Percentiles rank a stretch among this genome's conserved stretches.
Conservation (phyloP, 768 basidiomycete genomes). For the Trichaptum fuscoviolaceum region DNA sequence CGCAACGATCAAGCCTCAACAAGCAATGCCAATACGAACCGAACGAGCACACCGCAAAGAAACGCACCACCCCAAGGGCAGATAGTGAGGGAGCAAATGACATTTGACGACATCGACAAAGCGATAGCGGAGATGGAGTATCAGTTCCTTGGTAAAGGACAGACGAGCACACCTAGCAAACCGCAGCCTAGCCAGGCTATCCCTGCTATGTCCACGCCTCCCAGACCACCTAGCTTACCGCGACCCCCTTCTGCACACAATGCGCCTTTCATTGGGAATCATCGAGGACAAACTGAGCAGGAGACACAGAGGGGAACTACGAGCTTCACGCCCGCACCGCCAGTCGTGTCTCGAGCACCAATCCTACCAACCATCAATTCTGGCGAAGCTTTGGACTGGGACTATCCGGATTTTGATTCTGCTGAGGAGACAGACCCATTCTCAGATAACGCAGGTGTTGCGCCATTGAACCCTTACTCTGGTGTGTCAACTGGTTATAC, state of each 20-base stretch:
- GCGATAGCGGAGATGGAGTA: slow-evolving; percentile 1
- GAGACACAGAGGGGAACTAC: background rate
- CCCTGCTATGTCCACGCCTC: background rate
- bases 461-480: background rate
- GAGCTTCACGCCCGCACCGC: background rate
- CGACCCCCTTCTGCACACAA: background rate
- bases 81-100: background rate
- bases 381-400: slow-evolving; percentile 25
- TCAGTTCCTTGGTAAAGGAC: slow-evolving; percentile 1
- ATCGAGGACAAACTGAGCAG: background rate
- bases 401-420: slow-evolving; percentile 7
- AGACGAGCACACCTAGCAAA: background rate
- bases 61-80: background rate
- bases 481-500: slow-evolving; percentile 1
- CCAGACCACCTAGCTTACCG: background rate
- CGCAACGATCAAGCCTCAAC: background rate
- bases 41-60: background rate
- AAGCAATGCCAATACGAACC: background rate
- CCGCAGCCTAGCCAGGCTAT: background rate
- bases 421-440: slow-evolving; percentile 23
- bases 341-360: slow-evolving; percentile 1
- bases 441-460: slow-evolving; percentile 15
- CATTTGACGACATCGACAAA: background rate
- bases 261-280: background rate
- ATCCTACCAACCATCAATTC: slow-evolving; percentile 27